A percentile compares a stretch with the other conserved stretches of the same genome.
phyloP scores from a whole-genome alignment of 768 basidiomycete genomes.

The Mycena olivaceomarginata region DNA sequence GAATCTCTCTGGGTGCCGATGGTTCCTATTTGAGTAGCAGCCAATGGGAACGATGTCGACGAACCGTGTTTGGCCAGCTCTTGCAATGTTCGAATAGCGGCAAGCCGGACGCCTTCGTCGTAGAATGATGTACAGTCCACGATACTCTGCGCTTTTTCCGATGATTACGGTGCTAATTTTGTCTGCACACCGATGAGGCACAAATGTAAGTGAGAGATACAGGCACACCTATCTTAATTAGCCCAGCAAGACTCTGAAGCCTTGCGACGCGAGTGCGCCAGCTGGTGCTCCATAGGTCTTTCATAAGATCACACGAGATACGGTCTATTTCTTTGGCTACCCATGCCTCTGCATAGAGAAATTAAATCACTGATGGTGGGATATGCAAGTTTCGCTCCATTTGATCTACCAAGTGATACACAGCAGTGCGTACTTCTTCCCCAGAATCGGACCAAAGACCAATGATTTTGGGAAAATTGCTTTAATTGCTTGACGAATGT shows the following conservation, averaged over 20 bases:
- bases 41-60: not conserved
- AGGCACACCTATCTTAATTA: not conserved
- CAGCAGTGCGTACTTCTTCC: constrained; percentile 8
- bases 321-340: not conserved
- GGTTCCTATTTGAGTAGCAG: not conserved
- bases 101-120: not conserved
- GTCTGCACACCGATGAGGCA: not conserved
- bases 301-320: not conserved
- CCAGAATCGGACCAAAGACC: not conserved
- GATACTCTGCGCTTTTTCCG: not conserved
- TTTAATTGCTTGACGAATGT: constrained; percentile 2
- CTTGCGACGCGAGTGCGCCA: not conserved
- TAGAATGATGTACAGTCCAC: not conserved
- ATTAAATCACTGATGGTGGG: not conserved
- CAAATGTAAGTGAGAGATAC: not conserved
- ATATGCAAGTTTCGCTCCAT: not conserved
- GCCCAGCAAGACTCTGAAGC: not conserved
- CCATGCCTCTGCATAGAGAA: not conserved
- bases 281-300: not conserved
- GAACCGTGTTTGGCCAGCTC: not conserved
- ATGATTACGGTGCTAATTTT: not conserved
- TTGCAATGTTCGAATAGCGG: not conserved
- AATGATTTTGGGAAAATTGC: constrained; percentile 7
- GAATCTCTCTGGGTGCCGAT: not conserved
- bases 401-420: not conserved